A percentile compares a stretch with the other conserved stretches of the same genome.
Evolutionary conservation across 1,284 basidiomycete genomes (phyloP).

Genomic region (Ustilago esculenta): DNA sequence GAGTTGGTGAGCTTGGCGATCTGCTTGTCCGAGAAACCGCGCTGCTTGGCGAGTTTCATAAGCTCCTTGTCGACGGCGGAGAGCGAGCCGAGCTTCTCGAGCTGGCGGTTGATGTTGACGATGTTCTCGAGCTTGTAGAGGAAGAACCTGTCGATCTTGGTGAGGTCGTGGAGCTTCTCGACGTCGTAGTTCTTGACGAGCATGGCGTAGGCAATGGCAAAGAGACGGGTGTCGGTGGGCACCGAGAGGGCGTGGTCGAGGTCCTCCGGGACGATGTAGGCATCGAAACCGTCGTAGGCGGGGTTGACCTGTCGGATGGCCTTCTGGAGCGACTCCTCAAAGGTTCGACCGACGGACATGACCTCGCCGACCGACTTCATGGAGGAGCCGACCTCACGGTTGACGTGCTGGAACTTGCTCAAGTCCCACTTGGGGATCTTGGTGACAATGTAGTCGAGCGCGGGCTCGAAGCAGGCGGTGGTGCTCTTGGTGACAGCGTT

Average conservation of each 20-base stretch:
- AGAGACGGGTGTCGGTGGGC: conserved; percentile 89
- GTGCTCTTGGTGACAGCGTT: conserved; percentile 99
- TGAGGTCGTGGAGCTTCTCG: conserved; percentile 88
- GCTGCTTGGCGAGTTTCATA: conserved; percentile 65
- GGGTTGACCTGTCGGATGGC: conserved; percentile 97
- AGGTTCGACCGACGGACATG: conserved; percentile 99
- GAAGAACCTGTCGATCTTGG: conserved; percentile 98
- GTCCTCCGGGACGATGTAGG: conserved; percentile 81
- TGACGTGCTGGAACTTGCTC: conserved; percentile 95
- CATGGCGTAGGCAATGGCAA: conserved; percentile 97
- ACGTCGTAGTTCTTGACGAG: conserved; percentile 91
- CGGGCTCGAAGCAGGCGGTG: conserved; percentile 99
- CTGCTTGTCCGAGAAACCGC: conserved; percentile 88
- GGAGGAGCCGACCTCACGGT: conserved; percentile 91
- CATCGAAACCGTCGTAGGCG: conserved; percentile 75
- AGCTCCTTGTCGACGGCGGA: conserved; percentile 70
- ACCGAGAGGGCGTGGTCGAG: conserved; percentile 79
- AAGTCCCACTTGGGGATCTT: conserved; percentile 99
- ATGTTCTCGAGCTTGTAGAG: conserved; percentile 99
- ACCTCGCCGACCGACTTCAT: conserved; percentile 99
- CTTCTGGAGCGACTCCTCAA: conserved; percentile 98
- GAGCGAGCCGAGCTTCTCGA: conserved; percentile 70
- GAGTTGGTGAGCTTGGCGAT: conserved; percentile 78
- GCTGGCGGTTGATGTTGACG: conserved; percentile 70
- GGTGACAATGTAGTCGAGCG: conserved; percentile 98